Base-by-base conservation (phyloP, 2,329 filamentous ascomycete species). In the Cladophialophora bantiana region DNA sequence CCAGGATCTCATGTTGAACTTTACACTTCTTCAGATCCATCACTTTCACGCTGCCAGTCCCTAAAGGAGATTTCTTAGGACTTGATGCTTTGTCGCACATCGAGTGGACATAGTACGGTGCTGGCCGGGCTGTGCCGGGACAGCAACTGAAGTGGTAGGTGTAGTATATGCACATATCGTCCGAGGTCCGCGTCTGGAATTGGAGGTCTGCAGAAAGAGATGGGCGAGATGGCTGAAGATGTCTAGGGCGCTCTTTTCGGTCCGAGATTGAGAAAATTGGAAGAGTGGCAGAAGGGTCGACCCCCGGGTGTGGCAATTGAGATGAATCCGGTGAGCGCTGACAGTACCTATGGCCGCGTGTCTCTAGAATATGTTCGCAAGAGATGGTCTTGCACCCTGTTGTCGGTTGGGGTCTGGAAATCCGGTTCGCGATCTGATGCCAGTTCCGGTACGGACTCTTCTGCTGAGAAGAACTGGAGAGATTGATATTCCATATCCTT, bases 121-220 rank as follows among this genome's bases (percentile, higher is more conserved):
- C 71, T 35, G 71, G 70, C 34, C 58, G 62, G 7, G 70, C 69
- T 32, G 71, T 72, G 34, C 71, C 71, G 26, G 71, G 71, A 57
- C 71, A 73, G 62, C 71, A 73, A 36, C 61, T 68, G 67, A 71
- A 73, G 45, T 73, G 71, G 45, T 72, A 73, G 64, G 71, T 73
- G 53, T 71, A 69, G 52, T 73, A 73, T 42, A 71, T 70, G 50
- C 71, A 73, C 71, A 73, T 73, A 13, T 50, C 45, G 20, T 31
- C 20, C 36, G 56, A 50, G 26, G 9, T 20, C 9, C 36, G 36
- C 26, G 20, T 26, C 45, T 10, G 18, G 9, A 13, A 31, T n/a
- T 50, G 45, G 45, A 26, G 15, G 13, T 50, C 3, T 26, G 45
- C 18, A 12, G 13, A 4, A 15, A 50, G 20, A 2, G 18, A 31